phyloP scores from a whole-genome alignment of 2,329 filamentous ascomycete genomes.

The Cladophialophora psammophila region DNA sequence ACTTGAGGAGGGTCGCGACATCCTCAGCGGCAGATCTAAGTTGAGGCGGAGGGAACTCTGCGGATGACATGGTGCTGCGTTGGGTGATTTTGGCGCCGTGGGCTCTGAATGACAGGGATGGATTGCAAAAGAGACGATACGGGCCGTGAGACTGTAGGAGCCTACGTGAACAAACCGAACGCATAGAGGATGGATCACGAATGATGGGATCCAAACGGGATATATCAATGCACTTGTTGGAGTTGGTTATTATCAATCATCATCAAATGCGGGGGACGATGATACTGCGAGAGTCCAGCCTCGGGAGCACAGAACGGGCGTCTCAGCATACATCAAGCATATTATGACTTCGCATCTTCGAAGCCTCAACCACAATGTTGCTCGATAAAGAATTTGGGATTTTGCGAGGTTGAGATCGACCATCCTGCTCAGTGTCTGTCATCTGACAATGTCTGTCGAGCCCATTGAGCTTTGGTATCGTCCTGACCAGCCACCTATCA shows the following conservation, averaged over 20 bases:
- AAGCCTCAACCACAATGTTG: background rate
- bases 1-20: constrained; percentile 46
- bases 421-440: background rate
- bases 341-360: background rate
- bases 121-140: background rate
- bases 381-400: background rate
- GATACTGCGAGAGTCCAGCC: background rate
- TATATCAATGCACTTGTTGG: background rate
- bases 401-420: background rate
- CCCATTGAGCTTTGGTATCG: background rate
- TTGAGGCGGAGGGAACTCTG: constrained; percentile 27
- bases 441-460: too few relatives aligned
- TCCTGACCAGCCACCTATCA: background rate
- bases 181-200: background rate
- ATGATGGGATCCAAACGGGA: background rate
- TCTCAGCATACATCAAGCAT: background rate
- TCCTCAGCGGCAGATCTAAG: constrained; percentile 28
- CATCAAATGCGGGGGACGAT: background rate
- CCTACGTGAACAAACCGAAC: background rate
- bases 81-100: constrained; percentile 1
- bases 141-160: background rate
- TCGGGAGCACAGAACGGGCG: background rate
- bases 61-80: background rate
- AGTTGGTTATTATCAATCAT: background rate
- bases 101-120: background rate